These are phyloP conservation scores for Volvariella surrecta DNA, from an alignment of 1,284 basidiomycete species.

Conservation along the genomic window DNA sequence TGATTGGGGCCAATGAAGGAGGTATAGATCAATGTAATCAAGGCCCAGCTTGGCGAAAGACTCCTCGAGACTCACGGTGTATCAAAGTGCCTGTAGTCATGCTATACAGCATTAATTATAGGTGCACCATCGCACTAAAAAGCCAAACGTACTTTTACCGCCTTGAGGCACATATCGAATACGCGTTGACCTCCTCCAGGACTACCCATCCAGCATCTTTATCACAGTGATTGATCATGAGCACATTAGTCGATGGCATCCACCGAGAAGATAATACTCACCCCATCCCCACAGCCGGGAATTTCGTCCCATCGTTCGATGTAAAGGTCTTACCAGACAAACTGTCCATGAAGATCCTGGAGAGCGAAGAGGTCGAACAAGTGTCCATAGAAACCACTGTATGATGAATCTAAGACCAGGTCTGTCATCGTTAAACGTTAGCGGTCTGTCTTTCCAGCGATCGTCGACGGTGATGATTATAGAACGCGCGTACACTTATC, in stretches of 20 bases:
- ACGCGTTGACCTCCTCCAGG: conserved; percentile 24
- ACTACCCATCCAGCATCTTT: conserved; percentile 34
- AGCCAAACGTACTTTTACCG: conserved; percentile 21
- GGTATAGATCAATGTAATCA: conserved; percentile 15
- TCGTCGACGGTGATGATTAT: too few relatives aligned
- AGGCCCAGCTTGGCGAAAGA: conserved; percentile 31
- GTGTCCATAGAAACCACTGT: too few relatives aligned
- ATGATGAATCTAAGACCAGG: too few relatives aligned
- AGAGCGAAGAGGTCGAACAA: too few relatives aligned
- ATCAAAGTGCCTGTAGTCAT: conserved; percentile 31
- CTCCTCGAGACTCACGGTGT: conserved; percentile 38
- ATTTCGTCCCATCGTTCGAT: conserved; percentile 27
- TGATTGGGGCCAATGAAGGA: conserved; percentile 17
- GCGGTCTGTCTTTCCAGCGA: too few relatives aligned
- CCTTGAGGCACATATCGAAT: conserved; percentile 26
- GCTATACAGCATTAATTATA: conserved; percentile 12
- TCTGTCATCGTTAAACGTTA: too few relatives aligned
- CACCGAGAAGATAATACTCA: conserved; percentile 12
- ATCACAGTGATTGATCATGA: background rate
- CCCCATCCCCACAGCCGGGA: conserved; percentile 32
- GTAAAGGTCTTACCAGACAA: conserved; percentile 12
- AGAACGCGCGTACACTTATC: too few relatives aligned
- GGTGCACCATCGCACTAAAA: background rate
- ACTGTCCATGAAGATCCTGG: too few relatives aligned
- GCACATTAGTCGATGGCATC: background rate